Percentiles rank a stretch among this genome's conserved stretches.
Evolutionary conservation across 768 basidiomycete genomes (phyloP).

Genomic region (Lentinula detonsa): DNA sequence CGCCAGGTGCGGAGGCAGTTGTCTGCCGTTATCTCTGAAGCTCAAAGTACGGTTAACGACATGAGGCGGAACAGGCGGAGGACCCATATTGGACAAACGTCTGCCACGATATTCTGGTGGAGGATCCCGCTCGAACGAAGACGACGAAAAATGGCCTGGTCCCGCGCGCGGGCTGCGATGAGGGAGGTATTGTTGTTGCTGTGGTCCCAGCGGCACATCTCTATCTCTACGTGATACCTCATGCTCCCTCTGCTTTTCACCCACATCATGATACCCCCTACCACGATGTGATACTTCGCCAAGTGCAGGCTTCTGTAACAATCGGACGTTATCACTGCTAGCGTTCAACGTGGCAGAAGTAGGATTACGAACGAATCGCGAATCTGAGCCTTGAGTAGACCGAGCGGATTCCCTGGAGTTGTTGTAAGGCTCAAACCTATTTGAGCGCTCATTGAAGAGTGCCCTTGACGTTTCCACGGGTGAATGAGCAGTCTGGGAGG

Average conservation of each 20-base stretch:
- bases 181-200: background rate
- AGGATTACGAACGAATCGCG: conserved; percentile 40
- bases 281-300: background rate
- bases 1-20: conserved; percentile 54
- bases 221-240: background rate
- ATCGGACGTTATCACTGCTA: conserved; percentile 35
- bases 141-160: background rate
- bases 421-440: conserved; percentile 80
- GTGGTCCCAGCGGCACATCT: background rate
- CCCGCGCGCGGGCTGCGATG: conserved; percentile 1
- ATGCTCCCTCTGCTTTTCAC: background rate
- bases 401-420: conserved; percentile 38
- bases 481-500: conserved; percentile 34
- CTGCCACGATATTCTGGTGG: conserved; percentile 26
- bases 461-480: conserved; percentile 60
- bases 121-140: background rate
- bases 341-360: conserved; percentile 29
- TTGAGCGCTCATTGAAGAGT: conserved; percentile 94
- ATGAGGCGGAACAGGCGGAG: conserved; percentile 40
- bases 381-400: conserved; percentile 34
- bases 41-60: conserved; percentile 19
- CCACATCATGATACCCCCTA: background rate
- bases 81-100: conserved; percentile 42
- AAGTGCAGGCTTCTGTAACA: conserved; percentile 49
- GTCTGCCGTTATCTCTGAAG: conserved; percentile 38